phyloP scores from a whole-genome alignment of 345 rosid species.

The Citrus medica region DNA sequence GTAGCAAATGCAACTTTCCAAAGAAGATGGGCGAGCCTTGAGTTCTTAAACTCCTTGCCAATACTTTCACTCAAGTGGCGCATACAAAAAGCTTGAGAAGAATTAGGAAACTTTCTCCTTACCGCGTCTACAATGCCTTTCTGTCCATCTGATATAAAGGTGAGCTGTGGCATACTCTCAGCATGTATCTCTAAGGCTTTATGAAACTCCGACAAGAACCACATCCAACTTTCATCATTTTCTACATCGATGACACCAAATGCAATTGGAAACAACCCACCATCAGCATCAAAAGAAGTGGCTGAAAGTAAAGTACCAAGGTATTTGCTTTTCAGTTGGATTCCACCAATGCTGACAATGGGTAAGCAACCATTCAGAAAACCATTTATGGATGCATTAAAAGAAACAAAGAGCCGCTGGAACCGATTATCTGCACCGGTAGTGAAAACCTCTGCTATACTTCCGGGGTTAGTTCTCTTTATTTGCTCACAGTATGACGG shows the following conservation, averaged over 20 bases:
- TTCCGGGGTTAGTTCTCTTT: slow-evolving; percentile 45
- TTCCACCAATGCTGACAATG: slow-evolving; percentile 41
- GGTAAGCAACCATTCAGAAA: slow-evolving; percentile 59
- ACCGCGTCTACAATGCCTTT: slow-evolving; percentile 39
- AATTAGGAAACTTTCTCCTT: slow-evolving; percentile 36
- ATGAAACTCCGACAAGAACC: slow-evolving; percentile 57
- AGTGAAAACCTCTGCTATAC: slow-evolving; percentile 46
- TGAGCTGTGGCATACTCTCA: slow-evolving; percentile 33
- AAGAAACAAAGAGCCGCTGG: slow-evolving; percentile 47
- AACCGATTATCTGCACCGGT: slow-evolving; percentile 45
- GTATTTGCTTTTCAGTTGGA: slow-evolving; percentile 51
- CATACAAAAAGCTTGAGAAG: slow-evolving; percentile 40
- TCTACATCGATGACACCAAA: slow-evolving; percentile 52
- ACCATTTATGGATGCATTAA: slow-evolving; percentile 38
- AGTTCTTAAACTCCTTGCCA: slow-evolving; percentile 50
- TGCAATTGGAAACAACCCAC: slow-evolving; percentile 52
- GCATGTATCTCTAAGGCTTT: slow-evolving; percentile 38
- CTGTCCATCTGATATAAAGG: slow-evolving; percentile 38
- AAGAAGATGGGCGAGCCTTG: slow-evolving; percentile 44
- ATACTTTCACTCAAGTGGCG: slow-evolving; percentile 41
- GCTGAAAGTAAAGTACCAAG: slow-evolving; percentile 54
- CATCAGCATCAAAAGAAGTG: slow-evolving; percentile 54
- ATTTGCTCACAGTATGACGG: slow-evolving; percentile 48
- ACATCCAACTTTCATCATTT: slow-evolving; percentile 51
- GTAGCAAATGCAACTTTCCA: slow-evolving; percentile 60